Evolutionary conservation across 1,284 basidiomycete genomes (phyloP), one percentile per base, ranked within the genome.

Genomic region (Leucoagaricus sp.): DNA sequence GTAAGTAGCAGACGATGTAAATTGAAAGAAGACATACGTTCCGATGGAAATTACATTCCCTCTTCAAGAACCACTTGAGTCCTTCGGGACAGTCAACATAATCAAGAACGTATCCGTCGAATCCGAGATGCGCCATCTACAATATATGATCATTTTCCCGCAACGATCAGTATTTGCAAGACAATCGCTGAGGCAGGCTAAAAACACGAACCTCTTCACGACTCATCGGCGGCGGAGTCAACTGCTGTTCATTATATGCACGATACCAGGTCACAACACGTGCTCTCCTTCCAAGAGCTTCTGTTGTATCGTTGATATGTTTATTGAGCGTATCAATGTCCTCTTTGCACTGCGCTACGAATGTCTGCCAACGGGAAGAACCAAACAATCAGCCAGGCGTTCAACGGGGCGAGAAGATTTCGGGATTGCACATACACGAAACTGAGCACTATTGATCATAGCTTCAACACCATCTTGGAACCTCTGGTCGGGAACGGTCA

Each of bases 51-150:
- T 81, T 77, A 4, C 86, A 66, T 34, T 86, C 82, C 17, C 76
- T 75, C 59, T 73, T 79, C 26, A 96, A 68, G 71, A 78, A 93
- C 75, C 79, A 83, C 57, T 75, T 69, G 70, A 93, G 74, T 1
- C 83, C 88, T 25, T 82, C 77, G 0, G 90, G 88, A 60, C 80
- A 91, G 10, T 79, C 78, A 42, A 93, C 73, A 60, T 86, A 87
- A 64, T 98, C 88, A 41, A 95, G 76, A 0, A 91, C 91, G 65
- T 90, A 96, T 0, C 87, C 86, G 60, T 96, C 87, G 64, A 99
- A 94, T 2, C 88, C 87, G 7, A 88, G 65, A 10, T 64, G 59
- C 4, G 62, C 62, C 62, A 98, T 72, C 90, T 95, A 63, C n/a
- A n/a, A n/a, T n/a, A n/a, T n/a, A n/a, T n/a, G n/a, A n/a, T n/a